Evolutionary conservation across 164 flowering plant genomes (phyloP).

Genomic region (Kingdonia uniflora): DNA sequence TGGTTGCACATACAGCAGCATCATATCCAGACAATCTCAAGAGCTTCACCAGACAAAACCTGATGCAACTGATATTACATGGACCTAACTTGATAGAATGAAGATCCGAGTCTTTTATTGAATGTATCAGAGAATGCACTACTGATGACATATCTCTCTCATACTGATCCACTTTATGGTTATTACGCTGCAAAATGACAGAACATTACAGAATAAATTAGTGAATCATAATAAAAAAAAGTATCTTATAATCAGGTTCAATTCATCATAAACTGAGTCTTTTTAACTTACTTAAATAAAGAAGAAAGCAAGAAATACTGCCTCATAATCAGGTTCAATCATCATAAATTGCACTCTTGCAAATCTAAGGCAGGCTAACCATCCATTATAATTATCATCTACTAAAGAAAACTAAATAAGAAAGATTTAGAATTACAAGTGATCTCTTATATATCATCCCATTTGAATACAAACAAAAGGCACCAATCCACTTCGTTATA

Average conservation of each 20-base stretch:
- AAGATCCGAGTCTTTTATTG: constrained; percentile 50
- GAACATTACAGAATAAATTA: not conserved
- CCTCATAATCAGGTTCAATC: too few species aligned
- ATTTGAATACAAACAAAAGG: too few species aligned
- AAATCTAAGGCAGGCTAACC: not conserved
- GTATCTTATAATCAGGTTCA: too few species aligned
- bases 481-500: too few species aligned
- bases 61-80: constrained; percentile 73
- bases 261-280: too few species aligned
- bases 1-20: constrained; percentile 73
- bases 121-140: constrained; percentile 46
- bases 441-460: too few species aligned
- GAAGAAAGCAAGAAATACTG: too few species aligned
- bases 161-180: constrained; percentile 39
- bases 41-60: constrained; percentile 59
- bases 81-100: constrained; percentile 31
- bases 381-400: not conserved
- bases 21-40: constrained; percentile 69
- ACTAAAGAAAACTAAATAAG: not conserved
- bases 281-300: too few species aligned
- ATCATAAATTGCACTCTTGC: too few species aligned
- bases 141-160: constrained; percentile 52
- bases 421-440: too few species aligned
- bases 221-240: too few species aligned
- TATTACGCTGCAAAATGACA: constrained; percentile 37